Conservation (phyloP, 257 asterid genomes). For the Hygrophila difformis region DNA sequence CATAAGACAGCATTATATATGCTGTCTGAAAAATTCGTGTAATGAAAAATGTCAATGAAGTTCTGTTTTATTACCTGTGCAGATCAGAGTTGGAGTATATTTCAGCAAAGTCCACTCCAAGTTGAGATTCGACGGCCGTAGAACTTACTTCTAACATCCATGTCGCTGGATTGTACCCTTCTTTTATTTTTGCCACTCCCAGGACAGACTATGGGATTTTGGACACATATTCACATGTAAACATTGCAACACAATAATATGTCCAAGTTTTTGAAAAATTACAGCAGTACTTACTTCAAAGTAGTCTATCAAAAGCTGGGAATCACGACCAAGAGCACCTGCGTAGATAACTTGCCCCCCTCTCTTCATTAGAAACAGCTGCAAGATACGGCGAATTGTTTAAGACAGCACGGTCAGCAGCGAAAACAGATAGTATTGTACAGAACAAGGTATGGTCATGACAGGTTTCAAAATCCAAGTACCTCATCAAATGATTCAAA, state of each 20-base stretch:
- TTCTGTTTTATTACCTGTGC: conserved; percentile 23
- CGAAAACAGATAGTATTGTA: background rate
- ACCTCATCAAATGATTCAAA: conserved; percentile 93
- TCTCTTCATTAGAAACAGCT: conserved; percentile 60
- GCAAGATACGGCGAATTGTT: background rate
- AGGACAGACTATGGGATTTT: no score
- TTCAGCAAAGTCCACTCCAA: conserved; percentile 40
- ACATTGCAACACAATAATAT: no score
- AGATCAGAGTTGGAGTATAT: conserved; percentile 42
- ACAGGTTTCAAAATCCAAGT: background rate
- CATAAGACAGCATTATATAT: background rate
- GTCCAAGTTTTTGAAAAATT: no score
- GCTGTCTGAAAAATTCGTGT: background rate
- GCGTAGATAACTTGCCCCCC: conserved; percentile 67
- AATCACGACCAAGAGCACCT: conserved; percentile 52
- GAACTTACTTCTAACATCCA: conserved; percentile 65
- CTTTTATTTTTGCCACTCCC: conserved; percentile 41
- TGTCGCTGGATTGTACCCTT: conserved; percentile 59
- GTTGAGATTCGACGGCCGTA: conserved; percentile 41
- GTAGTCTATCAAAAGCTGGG: conserved; percentile 42
- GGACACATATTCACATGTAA: no score
- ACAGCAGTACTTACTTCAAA: conserved; percentile 34
- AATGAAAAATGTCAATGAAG: background rate
- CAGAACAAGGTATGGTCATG: no score
- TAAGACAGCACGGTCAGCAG: background rate